Conservation (phyloP, 75 land plant genomes). For the Cupressus sempervirens region DNA sequence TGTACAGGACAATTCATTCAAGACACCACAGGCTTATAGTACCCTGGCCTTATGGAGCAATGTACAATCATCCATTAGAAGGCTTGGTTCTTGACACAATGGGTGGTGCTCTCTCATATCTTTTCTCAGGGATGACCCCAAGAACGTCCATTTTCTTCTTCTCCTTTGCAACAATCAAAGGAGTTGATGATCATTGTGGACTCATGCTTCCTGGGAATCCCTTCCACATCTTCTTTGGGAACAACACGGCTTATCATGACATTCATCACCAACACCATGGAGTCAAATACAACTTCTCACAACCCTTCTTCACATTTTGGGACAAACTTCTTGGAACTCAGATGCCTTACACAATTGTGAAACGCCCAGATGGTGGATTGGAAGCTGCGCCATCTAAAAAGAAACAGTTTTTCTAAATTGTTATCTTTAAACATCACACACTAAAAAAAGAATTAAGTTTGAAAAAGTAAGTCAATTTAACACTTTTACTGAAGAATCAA, state of each 20-base stretch:
- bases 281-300: constrained; percentile 78
- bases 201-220: constrained; percentile 73
- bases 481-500: too few species aligned
- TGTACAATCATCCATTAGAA: constrained; percentile 87
- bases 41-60: constrained; percentile 79
- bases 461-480: too few species aligned
- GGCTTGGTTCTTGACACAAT: constrained; percentile 84
- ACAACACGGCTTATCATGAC: constrained; percentile 90
- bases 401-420: neutral
- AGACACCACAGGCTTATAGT: constrained; percentile 75
- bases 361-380: constrained; percentile 58
- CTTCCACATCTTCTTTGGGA: constrained; percentile 65
- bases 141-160: constrained; percentile 71
- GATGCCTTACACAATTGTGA: constrained; percentile 67
- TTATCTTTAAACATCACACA: too few species aligned
- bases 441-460: too few species aligned
- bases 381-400: constrained; percentile 38
- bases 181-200: constrained; percentile 79
- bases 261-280: constrained; percentile 87
- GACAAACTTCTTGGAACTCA: constrained; percentile 76
- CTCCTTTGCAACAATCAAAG: constrained; percentile 76
- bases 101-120: constrained; percentile 79
- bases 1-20: constrained; percentile 73
- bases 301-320: constrained; percentile 85
- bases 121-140: constrained; percentile 77